phyloP scores from a whole-genome alignment of 225 moss, liverwort and hornwort genomes.

The Neckera pumila region DNA sequence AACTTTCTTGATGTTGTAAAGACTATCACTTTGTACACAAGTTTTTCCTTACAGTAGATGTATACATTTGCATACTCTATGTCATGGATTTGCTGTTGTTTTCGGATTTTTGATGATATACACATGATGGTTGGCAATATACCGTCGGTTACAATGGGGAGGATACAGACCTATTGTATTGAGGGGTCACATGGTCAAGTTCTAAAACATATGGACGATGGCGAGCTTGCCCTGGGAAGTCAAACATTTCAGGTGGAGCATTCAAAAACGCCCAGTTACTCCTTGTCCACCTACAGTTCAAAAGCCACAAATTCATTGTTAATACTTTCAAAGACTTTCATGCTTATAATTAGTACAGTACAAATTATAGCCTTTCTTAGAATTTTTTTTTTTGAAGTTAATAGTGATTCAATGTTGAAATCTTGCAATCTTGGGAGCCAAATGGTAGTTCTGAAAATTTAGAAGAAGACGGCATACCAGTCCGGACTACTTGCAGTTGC shows the following conservation, averaged over 20 bases:
- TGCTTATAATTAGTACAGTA: not conserved
- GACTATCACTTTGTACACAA: not conserved
- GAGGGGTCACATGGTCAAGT: not conserved
- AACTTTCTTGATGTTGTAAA: not conserved
- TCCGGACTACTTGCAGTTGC: slow-evolving; percentile 21
- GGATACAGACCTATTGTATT: slow-evolving; percentile 8
- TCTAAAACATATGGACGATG: not conserved
- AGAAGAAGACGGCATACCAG: not conserved
- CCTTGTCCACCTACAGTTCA: slow-evolving; percentile 22
- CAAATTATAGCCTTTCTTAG: not conserved
- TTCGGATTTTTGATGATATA: too few relatives aligned
- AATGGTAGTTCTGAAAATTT: not conserved
- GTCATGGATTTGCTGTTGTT: too few relatives aligned
- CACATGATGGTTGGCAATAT: not conserved
- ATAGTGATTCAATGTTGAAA: not conserved
- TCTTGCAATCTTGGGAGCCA: not conserved
- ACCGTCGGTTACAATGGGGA: not conserved
- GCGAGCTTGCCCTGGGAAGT: not conserved
- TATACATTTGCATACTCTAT: not conserved
- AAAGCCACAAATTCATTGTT: not conserved
- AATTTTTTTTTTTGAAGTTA: not conserved
- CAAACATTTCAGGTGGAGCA: slow-evolving; percentile 1
- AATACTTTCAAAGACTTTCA: not conserved
- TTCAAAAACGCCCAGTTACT: slow-evolving; percentile 31
- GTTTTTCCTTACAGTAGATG: not conserved